A percentile compares a stretch with the other conserved stretches of the same genome.
Evolutionary conservation across 225 moss, liverwort and hornwort species (phyloP).

Genomic region (Physcomitrellopsis africana): DNA sequence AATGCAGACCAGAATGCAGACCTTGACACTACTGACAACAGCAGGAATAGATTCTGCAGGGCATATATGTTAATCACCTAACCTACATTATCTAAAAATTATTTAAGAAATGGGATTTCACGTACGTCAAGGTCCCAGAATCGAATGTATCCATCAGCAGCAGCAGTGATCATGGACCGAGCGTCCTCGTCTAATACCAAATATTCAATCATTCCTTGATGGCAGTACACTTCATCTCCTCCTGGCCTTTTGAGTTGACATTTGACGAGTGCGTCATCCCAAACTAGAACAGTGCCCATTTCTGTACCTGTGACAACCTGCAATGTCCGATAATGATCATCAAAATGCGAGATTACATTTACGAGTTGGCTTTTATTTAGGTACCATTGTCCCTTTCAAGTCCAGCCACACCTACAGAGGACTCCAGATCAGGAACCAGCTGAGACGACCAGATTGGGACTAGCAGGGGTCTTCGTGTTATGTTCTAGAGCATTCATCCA

Average conservation of each 20-base stretch:
- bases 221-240: conserved; percentile 66
- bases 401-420: conserved; percentile 1
- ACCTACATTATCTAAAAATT: not conserved
- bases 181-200: conserved; percentile 71
- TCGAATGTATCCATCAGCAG: conserved; percentile 86
- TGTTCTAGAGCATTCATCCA: conserved; percentile 5
- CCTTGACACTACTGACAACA: not conserved
- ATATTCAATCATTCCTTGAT: conserved; percentile 90
- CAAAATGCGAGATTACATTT: conserved; percentile 5
- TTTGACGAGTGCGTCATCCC: conserved; percentile 96
- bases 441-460: not conserved
- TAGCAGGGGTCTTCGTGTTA: not conserved
- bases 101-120: conserved; percentile 1
- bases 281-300: conserved; percentile 82
- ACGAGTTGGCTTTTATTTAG: not conserved
- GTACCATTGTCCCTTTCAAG: not conserved
- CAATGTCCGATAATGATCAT: not conserved
- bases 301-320: conserved; percentile 98
- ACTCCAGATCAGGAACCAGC: conserved; percentile 1
- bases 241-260: conserved; percentile 94
- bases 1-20: not conserved
- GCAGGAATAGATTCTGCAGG: not conserved
- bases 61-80: not conserved
- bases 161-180: conserved; percentile 83
- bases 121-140: conserved; percentile 95